Evolutionary conservation across 163 green algal species (phyloP).

Genomic region (Scenedesmus sp.): DNA sequence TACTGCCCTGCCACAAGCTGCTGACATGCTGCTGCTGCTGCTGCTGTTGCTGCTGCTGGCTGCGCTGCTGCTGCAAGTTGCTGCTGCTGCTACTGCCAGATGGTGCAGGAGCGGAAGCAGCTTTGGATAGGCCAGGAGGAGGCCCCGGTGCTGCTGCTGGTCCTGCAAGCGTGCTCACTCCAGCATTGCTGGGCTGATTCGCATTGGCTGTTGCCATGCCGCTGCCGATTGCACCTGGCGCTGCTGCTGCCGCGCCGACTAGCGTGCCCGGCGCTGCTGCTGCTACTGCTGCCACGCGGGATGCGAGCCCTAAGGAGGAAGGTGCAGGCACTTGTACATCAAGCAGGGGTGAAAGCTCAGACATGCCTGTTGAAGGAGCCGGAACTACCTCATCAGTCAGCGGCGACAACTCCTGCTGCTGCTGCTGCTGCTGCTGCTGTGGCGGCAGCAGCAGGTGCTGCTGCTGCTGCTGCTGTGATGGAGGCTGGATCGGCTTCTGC

Average conservation of each 20-base stretch:
- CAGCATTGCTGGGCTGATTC: neutral
- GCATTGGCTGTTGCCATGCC: neutral
- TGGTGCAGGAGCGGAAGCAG: neutral
- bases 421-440: conserved; percentile 3
- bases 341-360: conserved; percentile 4
- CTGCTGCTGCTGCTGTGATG: neutral
- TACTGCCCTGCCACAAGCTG: conserved; percentile 41
- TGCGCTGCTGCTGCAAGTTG: neutral
- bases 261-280: neutral
- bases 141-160: conserved; percentile 41
- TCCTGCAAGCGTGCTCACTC: conserved; percentile 13
- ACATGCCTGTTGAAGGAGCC: conserved; percentile 11
- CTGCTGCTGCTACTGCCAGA: neutral
- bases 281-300: conserved; percentile 18
- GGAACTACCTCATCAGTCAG: conserved; percentile 46
- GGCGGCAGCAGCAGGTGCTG: neutral
- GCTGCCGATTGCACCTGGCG: neutral
- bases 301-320: neutral
- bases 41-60: neutral
- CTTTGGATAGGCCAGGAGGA: neutral
- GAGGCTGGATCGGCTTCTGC: neutral
- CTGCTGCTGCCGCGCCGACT: neutral
- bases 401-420: conserved; percentile 42
- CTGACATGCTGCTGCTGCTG: conserved; percentile 37
- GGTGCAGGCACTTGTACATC: conserved; percentile 43